Base-by-base conservation (phyloP, 1,284 basidiomycete species). In the Moniliella sp. region DNA sequence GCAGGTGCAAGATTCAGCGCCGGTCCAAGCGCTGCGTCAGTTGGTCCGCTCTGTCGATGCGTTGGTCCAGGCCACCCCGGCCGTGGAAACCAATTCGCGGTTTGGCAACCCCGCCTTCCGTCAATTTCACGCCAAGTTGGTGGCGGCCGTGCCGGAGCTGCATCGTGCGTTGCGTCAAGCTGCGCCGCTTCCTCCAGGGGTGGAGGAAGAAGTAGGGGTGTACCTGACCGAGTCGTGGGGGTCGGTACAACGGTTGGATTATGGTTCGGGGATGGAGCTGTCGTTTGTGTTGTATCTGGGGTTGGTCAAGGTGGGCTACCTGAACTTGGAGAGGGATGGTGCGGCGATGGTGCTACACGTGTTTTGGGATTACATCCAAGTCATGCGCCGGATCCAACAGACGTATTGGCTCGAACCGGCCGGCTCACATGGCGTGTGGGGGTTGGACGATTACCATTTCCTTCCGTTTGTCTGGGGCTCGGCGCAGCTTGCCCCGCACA, bases 41-140 rank as follows among this genome's bases (percentile, higher is more conserved):
- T n/a, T 23, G n/a, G 8, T 23, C 8, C 8, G 8, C 8, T n/a
- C 7, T 7, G 21, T 23, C 7, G n/a, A n/a, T 23, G 21, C 21
- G 21, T n/a, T 27, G 10, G 7, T 27, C 9, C 10, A 27, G 10
- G 13, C 10, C 10, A 27, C 26, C 14, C 13, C 13, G 9, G 10
- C 26, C 7, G 9, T 7, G 8, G 8, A 11, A 13, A 7, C 26
- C 9, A 13, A 13, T 8, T 27, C 26, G 21, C 67, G 91, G 15
- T 99, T 99, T 50, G 91, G 88, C 2, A 99, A 99, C 61, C 86
- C 88, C 1, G 88, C 88, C 0, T 99, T 99, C 64, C 69, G 78
- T 48, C 73, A 71, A 0, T 86, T 97, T 51, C 82, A 88, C 51
- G 81, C 88, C 61, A 72, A 73, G 48, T 66, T 94, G 10, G 56